Evolutionary conservation across 768 basidiomycete species (phyloP), one percentile per base, ranked within the genome.

Genomic region (Auricularia sp.): DNA sequence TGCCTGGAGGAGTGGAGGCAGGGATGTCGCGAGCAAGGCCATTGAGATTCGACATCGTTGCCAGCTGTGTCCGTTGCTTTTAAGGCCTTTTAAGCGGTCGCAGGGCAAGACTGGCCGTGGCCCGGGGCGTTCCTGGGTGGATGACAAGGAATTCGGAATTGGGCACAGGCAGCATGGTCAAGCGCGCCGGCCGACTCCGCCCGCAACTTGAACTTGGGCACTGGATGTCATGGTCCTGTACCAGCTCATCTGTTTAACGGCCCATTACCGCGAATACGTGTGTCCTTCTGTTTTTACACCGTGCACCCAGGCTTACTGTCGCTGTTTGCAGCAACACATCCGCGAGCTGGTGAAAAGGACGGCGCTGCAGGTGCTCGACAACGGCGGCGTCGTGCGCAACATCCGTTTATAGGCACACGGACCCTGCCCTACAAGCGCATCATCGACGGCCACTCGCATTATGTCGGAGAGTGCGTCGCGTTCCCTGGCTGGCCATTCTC

Each of bases 231-330:
- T 95, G 92, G 92, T 92, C 4, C 82, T 94, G 72, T 95, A 95
- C 77, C 86, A 92, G 71, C 84, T 95, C 81, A 71, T 93, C 62
- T 93, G 92, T 72, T 90, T 94, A 66, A 81, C 92, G 0, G 82
- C 84, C 3, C 92, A 94, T 73, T 85, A 85, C 68, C 75, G 77
- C 16, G 81, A 88, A 82, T 92, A 88, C 72, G 91, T 91, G 66
- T 63, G 39, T 42, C 5, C 39, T 42, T n/a, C n/a, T n/a, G n/a
- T n/a, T n/a, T n/a, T n/a, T n/a, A n/a, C n/a, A n/a, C n/a, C n/a
- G 7, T 42, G 66, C 39, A 56, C 24, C 61, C 10, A 14, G 47
- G 24, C 63, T 54, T 10, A 18, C 62, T 39, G 18, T 8, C 21
- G 45, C 3, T 35, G 18, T 62, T 54, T 44, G 18, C 21, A 94